These are phyloP conservation scores for Hyaloscypha finlandica DNA, from an alignment of 495 filamentous ascomycete species.

Conservation along the genomic window DNA sequence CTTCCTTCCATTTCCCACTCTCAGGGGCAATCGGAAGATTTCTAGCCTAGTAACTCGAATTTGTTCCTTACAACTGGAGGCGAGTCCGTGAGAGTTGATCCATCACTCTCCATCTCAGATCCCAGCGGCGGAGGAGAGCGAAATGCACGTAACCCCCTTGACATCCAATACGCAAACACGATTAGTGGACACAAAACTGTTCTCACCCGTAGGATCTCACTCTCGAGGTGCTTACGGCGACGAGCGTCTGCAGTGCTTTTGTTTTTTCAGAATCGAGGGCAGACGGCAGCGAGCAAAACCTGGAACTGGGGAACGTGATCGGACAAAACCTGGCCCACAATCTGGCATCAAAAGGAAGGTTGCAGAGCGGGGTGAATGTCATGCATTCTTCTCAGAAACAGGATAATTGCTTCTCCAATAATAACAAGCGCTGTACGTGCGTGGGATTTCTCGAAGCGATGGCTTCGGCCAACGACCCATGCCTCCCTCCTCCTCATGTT, in stretches of 20 bases:
- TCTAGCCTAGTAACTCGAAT: not conserved
- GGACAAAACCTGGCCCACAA: not conserved
- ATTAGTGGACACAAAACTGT: not conserved
- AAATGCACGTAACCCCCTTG: not conserved
- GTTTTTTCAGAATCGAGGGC: not conserved
- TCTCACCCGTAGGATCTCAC: not conserved
- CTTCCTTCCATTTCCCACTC: not conserved
- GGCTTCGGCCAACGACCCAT: not conserved
- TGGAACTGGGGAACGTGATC: constrained; percentile 4
- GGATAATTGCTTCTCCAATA: not conserved
- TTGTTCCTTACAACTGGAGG: not conserved
- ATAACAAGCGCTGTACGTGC: not conserved
- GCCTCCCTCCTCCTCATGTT: not conserved
- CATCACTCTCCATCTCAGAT: not conserved
- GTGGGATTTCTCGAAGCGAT: not conserved
- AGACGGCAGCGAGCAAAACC: constrained; percentile 1
- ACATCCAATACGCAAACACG: not conserved
- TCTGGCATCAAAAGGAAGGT: not conserved
- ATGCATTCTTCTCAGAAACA: not conserved
- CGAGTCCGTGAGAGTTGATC: constrained; percentile 1
- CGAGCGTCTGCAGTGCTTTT: constrained; percentile 4
- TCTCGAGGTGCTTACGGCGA: not conserved
- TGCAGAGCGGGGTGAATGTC: not conserved
- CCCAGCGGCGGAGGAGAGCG: not conserved
- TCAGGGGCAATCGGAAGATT: not conserved